These are phyloP conservation scores for Pseudogymnoascus sp. DNA, from an alignment of 2,329 filamentous ascomycete species.

Conservation along the genomic window DNA sequence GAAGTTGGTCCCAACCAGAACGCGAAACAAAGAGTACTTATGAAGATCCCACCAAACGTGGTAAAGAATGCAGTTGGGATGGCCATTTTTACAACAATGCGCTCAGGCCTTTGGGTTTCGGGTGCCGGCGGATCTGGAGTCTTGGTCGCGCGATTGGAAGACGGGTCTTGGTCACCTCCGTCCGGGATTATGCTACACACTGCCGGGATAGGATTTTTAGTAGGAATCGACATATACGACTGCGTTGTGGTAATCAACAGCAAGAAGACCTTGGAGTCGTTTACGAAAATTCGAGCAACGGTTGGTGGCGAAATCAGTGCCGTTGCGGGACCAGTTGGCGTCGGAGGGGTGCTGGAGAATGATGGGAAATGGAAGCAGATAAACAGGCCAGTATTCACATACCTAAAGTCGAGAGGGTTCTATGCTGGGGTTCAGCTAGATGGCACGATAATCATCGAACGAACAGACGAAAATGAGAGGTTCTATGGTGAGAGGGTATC, in stretches of 20 bases:
- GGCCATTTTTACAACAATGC: conserved; percentile 93
- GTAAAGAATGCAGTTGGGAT: conserved; percentile 85
- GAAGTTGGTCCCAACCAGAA: conserved; percentile 34
- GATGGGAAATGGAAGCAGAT: conserved; percentile 44
- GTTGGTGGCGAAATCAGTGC: conserved; percentile 76
- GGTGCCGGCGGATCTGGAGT: conserved; percentile 87
- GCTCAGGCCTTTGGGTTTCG: conserved; percentile 84
- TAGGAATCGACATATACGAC: conserved; percentile 92
- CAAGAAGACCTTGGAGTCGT: conserved; percentile 72
- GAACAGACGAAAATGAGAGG: conserved; percentile 78
- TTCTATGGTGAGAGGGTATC: conserved; percentile 68
- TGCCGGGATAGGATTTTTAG: conserved; percentile 77
- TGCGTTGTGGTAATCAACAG: conserved; percentile 91
- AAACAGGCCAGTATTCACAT: conserved; percentile 69
- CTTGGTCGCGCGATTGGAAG: conserved; percentile 73
- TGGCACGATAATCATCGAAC: conserved; percentile 78
- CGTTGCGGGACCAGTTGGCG: conserved; percentile 68
- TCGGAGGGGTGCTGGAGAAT: conserved; percentile 52
- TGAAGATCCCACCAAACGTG: conserved; percentile 77
- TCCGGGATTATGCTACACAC: conserved; percentile 89
- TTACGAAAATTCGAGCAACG: conserved; percentile 71
- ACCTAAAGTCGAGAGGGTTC: conserved; percentile 82
- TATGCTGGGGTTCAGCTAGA: conserved; percentile 84
- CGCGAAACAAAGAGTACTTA: conserved; percentile 49
- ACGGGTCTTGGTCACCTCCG: conserved; percentile 85